Evolutionary conservation across 768 basidiomycete genomes (phyloP).

Genomic region (Vararia minispora): DNA sequence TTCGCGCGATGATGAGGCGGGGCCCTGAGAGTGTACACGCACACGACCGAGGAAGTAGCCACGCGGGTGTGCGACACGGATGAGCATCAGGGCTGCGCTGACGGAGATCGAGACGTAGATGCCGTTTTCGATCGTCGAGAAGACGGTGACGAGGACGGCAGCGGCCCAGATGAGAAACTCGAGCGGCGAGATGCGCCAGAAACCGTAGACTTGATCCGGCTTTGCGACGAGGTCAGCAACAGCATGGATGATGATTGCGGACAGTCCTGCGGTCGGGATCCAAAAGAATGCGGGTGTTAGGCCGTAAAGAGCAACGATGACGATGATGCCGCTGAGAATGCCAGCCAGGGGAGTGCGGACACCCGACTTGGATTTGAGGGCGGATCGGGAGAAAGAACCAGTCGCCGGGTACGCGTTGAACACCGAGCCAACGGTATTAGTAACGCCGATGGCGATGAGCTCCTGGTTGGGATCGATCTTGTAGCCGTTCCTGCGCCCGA

Average conservation of each 20-base stretch:
- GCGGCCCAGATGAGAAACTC: slow-evolving; percentile 87
- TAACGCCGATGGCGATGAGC: slow-evolving; percentile 94
- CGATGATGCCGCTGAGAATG: slow-evolving; percentile 73
- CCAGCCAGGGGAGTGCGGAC: slow-evolving; percentile 95
- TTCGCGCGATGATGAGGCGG: slow-evolving; percentile 39
- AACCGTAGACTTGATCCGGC: slow-evolving; percentile 73
- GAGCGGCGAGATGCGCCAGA: slow-evolving; percentile 89
- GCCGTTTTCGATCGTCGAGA: slow-evolving; percentile 89
- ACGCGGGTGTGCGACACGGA: slow-evolving; percentile 81
- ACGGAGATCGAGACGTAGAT: slow-evolving; percentile 81
- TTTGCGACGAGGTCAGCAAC: slow-evolving; percentile 82
- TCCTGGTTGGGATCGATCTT: slow-evolving; percentile 92
- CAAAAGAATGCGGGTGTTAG: slow-evolving; percentile 88
- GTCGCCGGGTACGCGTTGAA: slow-evolving; percentile 95
- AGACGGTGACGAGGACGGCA: slow-evolving; percentile 81
- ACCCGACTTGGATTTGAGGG: slow-evolving; percentile 91
- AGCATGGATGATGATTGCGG: slow-evolving; percentile 92
- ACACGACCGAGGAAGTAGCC: slow-evolving; percentile 88
- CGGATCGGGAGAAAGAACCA: slow-evolving; percentile 97
- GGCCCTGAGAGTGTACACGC: slow-evolving; percentile 34
- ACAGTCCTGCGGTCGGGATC: slow-evolving; percentile 74
- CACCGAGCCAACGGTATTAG: slow-evolving; percentile 81
- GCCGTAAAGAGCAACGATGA: slow-evolving; percentile 90
- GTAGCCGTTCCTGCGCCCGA: slow-evolving; percentile 91
- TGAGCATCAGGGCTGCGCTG: slow-evolving; percentile 68